These are phyloP conservation scores for Sclerotiophoma versabilis DNA, from an alignment of 2,329 filamentous ascomycete species.

Conservation along the genomic window DNA sequence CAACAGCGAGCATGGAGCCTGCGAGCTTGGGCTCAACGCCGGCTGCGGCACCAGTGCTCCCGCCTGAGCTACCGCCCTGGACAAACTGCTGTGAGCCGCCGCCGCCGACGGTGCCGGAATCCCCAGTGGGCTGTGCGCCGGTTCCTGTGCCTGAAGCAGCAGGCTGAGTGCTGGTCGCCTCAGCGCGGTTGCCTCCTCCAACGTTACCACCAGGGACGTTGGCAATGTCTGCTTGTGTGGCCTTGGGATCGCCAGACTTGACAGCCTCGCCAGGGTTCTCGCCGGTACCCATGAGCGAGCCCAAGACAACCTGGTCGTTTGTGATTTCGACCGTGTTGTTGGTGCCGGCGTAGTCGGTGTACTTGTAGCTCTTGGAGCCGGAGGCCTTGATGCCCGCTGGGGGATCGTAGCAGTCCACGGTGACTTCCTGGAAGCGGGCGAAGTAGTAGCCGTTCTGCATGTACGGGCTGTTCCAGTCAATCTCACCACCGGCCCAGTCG, in stretches of 20 bases:
- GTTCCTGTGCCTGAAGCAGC: slow-evolving; percentile 16
- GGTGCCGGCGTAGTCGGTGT: slow-evolving; percentile 68
- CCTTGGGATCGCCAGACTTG: slow-evolving; percentile 38
- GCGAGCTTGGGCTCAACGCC: slow-evolving; percentile 37
- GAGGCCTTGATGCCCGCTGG: slow-evolving; percentile 71
- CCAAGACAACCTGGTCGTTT: slow-evolving; percentile 76
- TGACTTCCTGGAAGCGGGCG: slow-evolving; percentile 77
- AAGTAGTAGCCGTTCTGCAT: slow-evolving; percentile 93
- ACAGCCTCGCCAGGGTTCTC: slow-evolving; percentile 66
- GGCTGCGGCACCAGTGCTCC: slow-evolving; percentile 25
- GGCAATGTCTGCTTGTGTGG: slow-evolving; percentile 47
- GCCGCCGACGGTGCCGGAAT: slow-evolving; percentile 2
- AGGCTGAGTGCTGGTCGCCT: slow-evolving; percentile 24
- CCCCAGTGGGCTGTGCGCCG: slow-evolving; percentile 18
- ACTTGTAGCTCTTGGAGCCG: slow-evolving; percentile 75
- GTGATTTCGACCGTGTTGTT: slow-evolving; percentile 79
- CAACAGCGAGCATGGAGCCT: slow-evolving; percentile 44
- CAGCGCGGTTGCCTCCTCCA: slow-evolving; percentile 54
- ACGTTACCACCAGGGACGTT: slow-evolving; percentile 65
- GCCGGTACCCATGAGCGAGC: slow-evolving; percentile 82
- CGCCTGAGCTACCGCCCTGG: slow-evolving; percentile 33
- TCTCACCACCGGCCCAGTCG: slow-evolving; percentile 87
- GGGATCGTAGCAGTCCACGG: slow-evolving; percentile 86
- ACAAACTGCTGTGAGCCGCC: slow-evolving; percentile 26
- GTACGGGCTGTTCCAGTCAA: slow-evolving; percentile 84